A percentile compares a stretch with the other conserved stretches of the same genome.
phyloP scores from a whole-genome alignment of 2,329 filamentous ascomycete species.

The Xylaria sp. region DNA sequence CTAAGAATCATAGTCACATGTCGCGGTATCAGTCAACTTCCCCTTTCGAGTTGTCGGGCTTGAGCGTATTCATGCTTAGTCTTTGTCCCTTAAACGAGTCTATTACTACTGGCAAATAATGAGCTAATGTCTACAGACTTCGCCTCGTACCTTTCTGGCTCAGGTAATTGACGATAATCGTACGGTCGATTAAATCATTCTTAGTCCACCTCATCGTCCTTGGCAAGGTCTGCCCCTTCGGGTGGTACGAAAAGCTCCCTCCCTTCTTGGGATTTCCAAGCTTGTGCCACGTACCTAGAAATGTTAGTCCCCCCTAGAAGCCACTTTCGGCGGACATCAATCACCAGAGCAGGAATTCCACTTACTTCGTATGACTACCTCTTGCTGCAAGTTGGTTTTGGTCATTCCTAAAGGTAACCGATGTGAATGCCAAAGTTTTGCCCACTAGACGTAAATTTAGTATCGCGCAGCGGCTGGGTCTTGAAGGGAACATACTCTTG shows the following conservation, averaged over 20 bases:
- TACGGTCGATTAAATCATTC: background rate
- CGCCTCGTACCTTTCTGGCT: too few species aligned
- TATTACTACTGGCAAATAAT: too few species aligned
- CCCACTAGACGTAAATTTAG: slow-evolving; percentile 50
- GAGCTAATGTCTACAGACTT: too few species aligned
- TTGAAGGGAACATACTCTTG: slow-evolving; percentile 51
- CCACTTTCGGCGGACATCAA: background rate
- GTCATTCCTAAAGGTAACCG: slow-evolving; percentile 59
- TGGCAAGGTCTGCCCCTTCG: slow-evolving; percentile 26
- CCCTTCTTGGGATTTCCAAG: slow-evolving; percentile 33
- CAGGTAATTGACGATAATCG: too few species aligned
- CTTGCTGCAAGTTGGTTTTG: slow-evolving; percentile 63
- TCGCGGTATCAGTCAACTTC: too few species aligned
- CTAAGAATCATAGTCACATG: too few species aligned
- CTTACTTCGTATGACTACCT: slow-evolving; percentile 68
- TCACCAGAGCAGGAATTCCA: background rate
- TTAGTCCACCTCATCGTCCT: slow-evolving; percentile 15
- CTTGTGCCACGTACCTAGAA: slow-evolving; percentile 45
- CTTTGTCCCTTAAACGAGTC: too few species aligned
- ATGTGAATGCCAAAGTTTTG: slow-evolving; percentile 65
- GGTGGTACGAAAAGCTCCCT: slow-evolving; percentile 25
- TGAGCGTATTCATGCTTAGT: too few species aligned
- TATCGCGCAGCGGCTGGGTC: background rate
- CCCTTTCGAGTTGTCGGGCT: too few species aligned
- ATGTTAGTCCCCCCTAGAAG: slow-evolving; percentile 16